Percentiles rank a stretch among this genome's conserved stretches.
Evolutionary conservation across 208 protist genomes (phyloP).

Genomic region (Entamoeba nuttalli): DNA sequence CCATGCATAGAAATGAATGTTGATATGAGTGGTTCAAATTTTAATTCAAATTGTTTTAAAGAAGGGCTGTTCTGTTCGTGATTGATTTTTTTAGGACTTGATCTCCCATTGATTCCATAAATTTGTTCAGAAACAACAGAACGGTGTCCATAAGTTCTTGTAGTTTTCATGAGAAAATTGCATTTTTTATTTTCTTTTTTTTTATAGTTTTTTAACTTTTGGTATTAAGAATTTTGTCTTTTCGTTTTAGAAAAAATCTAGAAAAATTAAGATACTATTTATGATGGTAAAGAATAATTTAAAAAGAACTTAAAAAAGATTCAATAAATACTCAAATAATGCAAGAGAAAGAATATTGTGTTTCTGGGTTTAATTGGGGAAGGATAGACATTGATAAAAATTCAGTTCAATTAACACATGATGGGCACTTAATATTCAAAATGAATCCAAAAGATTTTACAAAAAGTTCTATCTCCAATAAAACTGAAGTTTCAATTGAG

Average conservation of each 20-base stretch:
- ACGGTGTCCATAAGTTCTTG: no score
- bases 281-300: neutral
- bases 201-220: no score
- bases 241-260: neutral
- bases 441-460: neutral
- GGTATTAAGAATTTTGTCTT: no score
- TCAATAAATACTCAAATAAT: no score
- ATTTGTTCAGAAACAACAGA: no score
- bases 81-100: no score
- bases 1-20: neutral
- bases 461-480: neutral
- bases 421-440: neutral
- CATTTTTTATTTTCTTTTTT: no score
- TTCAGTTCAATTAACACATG: neutral
- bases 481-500: neutral
- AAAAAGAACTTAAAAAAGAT: neutral
- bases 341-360: neutral
- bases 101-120: no score
- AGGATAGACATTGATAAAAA: neutral
- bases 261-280: neutral
- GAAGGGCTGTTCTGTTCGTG: no score
- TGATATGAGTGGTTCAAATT: neutral
- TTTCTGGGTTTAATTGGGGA: neutral
- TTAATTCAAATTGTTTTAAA: neutral
- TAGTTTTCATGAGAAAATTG: no score